Evolutionary conservation across 345 rosid species (phyloP), one percentile per base, ranked within the genome.

Genomic region (Populus alba): DNA sequence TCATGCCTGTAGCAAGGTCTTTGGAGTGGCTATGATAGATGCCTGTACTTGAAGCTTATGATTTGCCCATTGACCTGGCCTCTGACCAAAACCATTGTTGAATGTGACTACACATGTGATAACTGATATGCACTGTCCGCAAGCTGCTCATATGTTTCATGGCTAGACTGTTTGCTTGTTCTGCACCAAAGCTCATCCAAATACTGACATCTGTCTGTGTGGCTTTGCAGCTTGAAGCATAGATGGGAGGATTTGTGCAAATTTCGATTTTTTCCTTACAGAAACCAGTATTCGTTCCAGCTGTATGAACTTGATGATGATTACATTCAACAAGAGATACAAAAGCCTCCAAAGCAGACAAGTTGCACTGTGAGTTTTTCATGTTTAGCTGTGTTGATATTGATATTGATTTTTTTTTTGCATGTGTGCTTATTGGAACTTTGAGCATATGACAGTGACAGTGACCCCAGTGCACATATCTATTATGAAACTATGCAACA

Each of bases 291-390:
- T 18, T 85, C 89, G 18, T 79, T 96, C 73, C 97, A 94, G 85
- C 87, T 96, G 69, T 96, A 65, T 84, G 99, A 96, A 84, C 94
- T 96, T 66, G 86, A 80, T 74, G 99, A 96, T 84, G 95, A 94
- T 62, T 94, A 90, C 89, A 90, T 96, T 71, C 97, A 91, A 77
- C 86, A 83, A 79, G 97, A 92, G 89, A 96, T 96, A 87, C 87
- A 87, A 87, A 92, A 91, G 80, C 93, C 94, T 79, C 82, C 95
- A 65, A 87, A 86, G 83, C 88, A 78, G 79, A 81, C 83, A 69
- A 89, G 86, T 76, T 96, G 97, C 81, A 75, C 81, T 61, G 99
- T 96, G 87, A 88, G 98, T 87, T 75, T 77, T 72, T 79, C 41
- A 65, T 73, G 51, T 53, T 67, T 37, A 33, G 68, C 51, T 69